These are phyloP conservation scores for Botrytis elliptica DNA, from an alignment of 2,329 filamentous ascomycete genomes.

Conservation along the genomic window DNA sequence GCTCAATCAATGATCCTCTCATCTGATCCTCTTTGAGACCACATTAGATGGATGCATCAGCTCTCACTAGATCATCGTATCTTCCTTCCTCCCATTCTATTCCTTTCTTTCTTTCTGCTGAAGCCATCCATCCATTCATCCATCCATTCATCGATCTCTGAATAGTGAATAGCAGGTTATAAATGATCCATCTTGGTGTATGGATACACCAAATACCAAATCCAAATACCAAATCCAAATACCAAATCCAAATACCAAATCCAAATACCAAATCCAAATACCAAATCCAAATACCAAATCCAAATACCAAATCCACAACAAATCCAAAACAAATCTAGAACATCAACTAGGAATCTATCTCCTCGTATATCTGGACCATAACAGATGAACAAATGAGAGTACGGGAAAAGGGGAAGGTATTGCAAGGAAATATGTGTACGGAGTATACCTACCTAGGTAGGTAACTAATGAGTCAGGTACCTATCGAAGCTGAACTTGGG, in stretches of 20 bases:
- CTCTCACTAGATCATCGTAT: neutral
- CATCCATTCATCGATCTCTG: no score
- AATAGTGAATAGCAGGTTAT: neutral
- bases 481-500: neutral
- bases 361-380: neutral
- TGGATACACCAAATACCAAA: neutral
- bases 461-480: no score
- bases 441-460: no score
- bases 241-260: neutral
- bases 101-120: neutral
- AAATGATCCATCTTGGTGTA: no score
- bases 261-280: neutral
- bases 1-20: neutral
- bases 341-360: no score
- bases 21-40: neutral
- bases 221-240: neutral
- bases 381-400: neutral
- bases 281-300: neutral
- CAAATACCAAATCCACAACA: neutral
- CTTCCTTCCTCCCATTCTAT: neutral
- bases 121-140: neutral
- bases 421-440: neutral
- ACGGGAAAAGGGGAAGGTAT: neutral
- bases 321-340: no score
- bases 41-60: neutral